Evolutionary conservation across 2,329 filamentous ascomycete genomes (phyloP), one percentile per base, ranked within the genome.

Genomic region (Sporothrix inflata): DNA sequence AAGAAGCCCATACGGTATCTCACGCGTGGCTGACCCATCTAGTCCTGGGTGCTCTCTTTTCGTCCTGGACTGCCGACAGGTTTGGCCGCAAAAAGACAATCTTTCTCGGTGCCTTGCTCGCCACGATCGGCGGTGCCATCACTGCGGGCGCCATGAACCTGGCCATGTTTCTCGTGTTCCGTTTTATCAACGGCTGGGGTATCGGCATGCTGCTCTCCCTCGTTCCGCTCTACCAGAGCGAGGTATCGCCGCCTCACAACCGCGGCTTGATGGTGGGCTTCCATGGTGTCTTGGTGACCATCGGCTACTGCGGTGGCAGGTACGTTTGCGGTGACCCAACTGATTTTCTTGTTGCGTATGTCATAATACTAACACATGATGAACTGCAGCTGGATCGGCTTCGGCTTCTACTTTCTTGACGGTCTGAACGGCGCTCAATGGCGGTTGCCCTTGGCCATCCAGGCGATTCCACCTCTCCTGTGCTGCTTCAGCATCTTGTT

Each of bases 31-130:
- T 45, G 16, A 45, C 42, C 42, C 42, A 7, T 45, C 42, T 12
- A 67, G 63, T 68, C 45, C 47, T 68, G 16, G 66, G 66, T 7
- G 47, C 67, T 7, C 51, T 70, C 12, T 55, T 61, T 7, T 47
- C 53, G n/a, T 60, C 68, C 0, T 70, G 68, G 53, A 24, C 19
- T 3, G 68, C 68, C 11, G 68, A 70, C 53, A 4, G 19, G 21
- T 47, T 82, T 38, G 83, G 83, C n/a, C 81, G 83, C 21, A 79
- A 81, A 45, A 74, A 76, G 70, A 78, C 78, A 42, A 81, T 82
- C 57, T 71, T 80, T 12, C 51, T 78, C 11, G 80, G 75, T 24
- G 83, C 80, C 1, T 27, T 79, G 60, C 75, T 83, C 68, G 79
- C 82, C 76, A 78, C 77, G 51, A 45, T 80, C 11, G 69, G 69